Evolutionary conservation across 2,329 filamentous ascomycete species (phyloP).

Genomic region (Helotiales sp.): DNA sequence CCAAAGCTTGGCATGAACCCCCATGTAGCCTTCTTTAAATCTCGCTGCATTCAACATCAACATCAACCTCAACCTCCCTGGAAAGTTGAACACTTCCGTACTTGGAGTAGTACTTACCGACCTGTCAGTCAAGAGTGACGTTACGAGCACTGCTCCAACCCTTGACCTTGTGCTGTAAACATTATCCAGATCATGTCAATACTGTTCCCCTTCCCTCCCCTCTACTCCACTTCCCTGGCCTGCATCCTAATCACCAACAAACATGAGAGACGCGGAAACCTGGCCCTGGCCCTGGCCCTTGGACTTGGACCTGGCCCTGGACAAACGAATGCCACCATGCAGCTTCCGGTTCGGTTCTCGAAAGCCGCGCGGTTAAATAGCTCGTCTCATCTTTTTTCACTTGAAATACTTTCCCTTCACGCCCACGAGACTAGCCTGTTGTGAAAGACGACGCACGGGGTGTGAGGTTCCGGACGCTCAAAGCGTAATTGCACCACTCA

Average conservation of each 20-base stretch:
- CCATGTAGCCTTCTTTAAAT: conserved; percentile 9
- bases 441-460: not conserved
- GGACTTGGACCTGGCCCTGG: too few relatives aligned
- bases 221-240: not conserved
- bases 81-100: too few relatives aligned
- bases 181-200: not conserved
- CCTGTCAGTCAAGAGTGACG: too few relatives aligned
- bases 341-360: not conserved
- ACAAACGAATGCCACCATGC: not conserved
- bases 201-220: not conserved
- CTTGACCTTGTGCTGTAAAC: not conserved
- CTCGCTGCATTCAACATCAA: too few relatives aligned
- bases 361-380: conserved; percentile 14
- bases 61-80: too few relatives aligned
- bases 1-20: conserved; percentile 2
- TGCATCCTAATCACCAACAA: not conserved
- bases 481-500: conserved; percentile 4
- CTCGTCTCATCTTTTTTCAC: conserved; percentile 6
- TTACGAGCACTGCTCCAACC: not conserved
- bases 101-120: too few relatives aligned
- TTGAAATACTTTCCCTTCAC: not conserved
- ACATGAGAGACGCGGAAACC: not conserved
- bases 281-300: not conserved
- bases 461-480: not conserved
- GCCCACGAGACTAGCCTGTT: conserved; percentile 2